Evolutionary conservation across 768 basidiomycete genomes (phyloP).

Genomic region (Candolleomyces efflorescens): DNA sequence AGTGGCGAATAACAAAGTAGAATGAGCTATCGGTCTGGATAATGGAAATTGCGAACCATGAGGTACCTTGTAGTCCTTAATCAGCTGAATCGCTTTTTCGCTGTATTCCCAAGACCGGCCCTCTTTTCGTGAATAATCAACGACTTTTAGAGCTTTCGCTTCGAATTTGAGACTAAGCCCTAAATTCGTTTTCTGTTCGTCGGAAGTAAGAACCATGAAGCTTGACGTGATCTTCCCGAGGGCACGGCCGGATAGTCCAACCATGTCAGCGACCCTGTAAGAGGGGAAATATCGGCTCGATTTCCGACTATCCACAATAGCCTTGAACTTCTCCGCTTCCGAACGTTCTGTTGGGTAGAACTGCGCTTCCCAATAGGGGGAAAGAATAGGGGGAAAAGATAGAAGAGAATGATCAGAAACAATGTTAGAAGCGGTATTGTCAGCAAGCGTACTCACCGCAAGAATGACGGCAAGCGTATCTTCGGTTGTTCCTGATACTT

Average conservation of each 20-base stretch:
- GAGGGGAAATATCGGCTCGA: conserved; percentile 70
- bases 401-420: too few relatives aligned
- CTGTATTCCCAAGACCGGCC: conserved; percentile 92
- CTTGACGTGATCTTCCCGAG: conserved; percentile 91
- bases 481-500: conserved; percentile 72
- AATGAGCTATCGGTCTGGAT: not conserved
- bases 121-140: conserved; percentile 86
- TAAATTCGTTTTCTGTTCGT: conserved; percentile 79
- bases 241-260: conserved; percentile 73
- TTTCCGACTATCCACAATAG: conserved; percentile 50
- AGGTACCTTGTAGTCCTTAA: conserved; percentile 76
- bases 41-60: not conserved
- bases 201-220: conserved; percentile 79
- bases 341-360: conserved; percentile 82
- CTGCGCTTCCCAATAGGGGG: conserved; percentile 30
- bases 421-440: too few relatives aligned
- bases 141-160: conserved; percentile 86
- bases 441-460: conserved; percentile 51
- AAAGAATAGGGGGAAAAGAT: too few relatives aligned
- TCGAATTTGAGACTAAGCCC: conserved; percentile 97
- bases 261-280: conserved; percentile 68
- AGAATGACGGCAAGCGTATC: conserved; percentile 75
- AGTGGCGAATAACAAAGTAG: too few relatives aligned
- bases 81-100: conserved; percentile 75
- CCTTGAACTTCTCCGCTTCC: conserved; percentile 78